Percentiles rank a stretch among this genome's conserved stretches.
These are phyloP conservation scores for Ustilago trichophora DNA, from an alignment of 1,284 basidiomycete genomes.

Conservation along the genomic window DNA sequence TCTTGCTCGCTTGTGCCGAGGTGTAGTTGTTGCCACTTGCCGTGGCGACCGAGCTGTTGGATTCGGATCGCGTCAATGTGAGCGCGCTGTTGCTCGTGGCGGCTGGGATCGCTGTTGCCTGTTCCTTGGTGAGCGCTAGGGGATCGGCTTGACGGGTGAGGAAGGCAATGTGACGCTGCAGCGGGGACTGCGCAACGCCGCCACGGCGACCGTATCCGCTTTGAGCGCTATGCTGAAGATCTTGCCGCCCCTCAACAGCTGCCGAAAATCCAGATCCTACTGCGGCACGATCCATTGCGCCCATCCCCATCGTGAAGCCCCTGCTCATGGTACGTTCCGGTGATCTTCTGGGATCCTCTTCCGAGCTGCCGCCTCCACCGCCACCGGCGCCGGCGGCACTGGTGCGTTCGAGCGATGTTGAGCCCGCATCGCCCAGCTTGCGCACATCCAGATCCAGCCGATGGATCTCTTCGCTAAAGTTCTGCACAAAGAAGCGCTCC, in stretches of 20 bases:
- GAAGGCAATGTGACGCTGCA: constrained; percentile 49
- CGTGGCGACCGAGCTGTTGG: constrained; percentile 1
- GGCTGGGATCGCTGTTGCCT: not conserved
- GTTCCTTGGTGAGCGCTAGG: not conserved
- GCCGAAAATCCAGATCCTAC: constrained; percentile 13
- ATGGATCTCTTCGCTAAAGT: constrained; percentile 84
- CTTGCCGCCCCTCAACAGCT: constrained; percentile 23
- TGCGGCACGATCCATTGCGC: constrained; percentile 31
- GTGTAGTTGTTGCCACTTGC: not conserved
- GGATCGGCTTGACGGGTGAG: constrained; percentile 30
- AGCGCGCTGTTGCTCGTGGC: not conserved
- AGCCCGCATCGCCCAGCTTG: constrained; percentile 17
- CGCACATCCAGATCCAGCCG: constrained; percentile 51
- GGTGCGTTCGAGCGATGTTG: constrained; percentile 10
- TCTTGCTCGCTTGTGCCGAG: constrained; percentile 2
- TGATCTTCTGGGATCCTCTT: constrained; percentile 23
- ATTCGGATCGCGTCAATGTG: constrained; percentile 10
- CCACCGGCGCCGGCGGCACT: constrained; percentile 3
- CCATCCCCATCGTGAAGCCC: constrained; percentile 37
- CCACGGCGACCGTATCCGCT: constrained; percentile 13
- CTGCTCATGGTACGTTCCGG: constrained; percentile 32
- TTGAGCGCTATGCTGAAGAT: constrained; percentile 27
- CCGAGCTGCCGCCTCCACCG: not conserved
- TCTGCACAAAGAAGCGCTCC: constrained; percentile 84
- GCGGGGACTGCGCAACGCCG: constrained; percentile 21